These are phyloP conservation scores for rapeseed (Brassica napus) DNA, from an alignment of 345 rosid species.

Conservation along the genomic window Da-Ae NC_063442.1:4418501-4419000, in stretches of 20 bases:
- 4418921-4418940: too few relatives aligned
- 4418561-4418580: constrained; percentile 21
- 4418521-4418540: constrained; percentile 23
- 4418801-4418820: constrained; percentile 6
- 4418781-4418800: constrained; percentile 11
- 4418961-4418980: too few relatives aligned
- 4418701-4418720: constrained; percentile 26
- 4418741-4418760: constrained; percentile 16
- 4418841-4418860: neutral
- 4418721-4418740: constrained; percentile 21
- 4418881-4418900: neutral
- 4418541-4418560: constrained; percentile 15
- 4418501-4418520: constrained; percentile 12
- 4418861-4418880: neutral
- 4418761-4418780: constrained; percentile 27
- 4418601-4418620: constrained; percentile 25
- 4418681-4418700: constrained; percentile 36
- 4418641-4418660: neutral
- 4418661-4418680: constrained; percentile 25
- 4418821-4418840: constrained; percentile 14
- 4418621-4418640: constrained; percentile 19
- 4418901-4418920: too few relatives aligned
- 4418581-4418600: neutral
- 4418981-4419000: too few relatives aligned
- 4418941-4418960: too few relatives aligned